Evolutionary conservation across 257 asterid genomes (phyloP).

Genomic region (Linaria vulgaris): DNA sequence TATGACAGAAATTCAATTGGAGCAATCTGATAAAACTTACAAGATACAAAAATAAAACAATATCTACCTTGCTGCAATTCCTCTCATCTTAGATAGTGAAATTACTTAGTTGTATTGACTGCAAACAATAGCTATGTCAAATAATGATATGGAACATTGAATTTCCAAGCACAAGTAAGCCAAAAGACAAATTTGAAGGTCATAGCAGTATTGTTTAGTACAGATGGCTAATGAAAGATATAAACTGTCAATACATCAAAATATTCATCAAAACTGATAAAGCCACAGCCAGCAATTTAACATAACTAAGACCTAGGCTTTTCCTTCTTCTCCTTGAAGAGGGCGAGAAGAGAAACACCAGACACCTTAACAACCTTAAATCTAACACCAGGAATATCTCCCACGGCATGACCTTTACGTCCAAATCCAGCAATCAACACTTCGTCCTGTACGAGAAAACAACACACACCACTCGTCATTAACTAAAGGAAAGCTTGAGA

Average conservation of each 20-base stretch:
- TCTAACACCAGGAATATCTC: slow-evolving; percentile 85
- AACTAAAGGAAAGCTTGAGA: neutral
- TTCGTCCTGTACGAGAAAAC: slow-evolving; percentile 53
- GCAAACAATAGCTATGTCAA: neutral
- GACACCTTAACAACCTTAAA: slow-evolving; percentile 91
- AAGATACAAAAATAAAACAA: too few species aligned
- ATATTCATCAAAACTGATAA: slow-evolving; percentile 15
- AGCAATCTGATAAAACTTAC: too few species aligned
- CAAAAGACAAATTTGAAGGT: neutral
- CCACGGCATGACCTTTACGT: slow-evolving; percentile 81
- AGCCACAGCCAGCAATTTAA: neutral
- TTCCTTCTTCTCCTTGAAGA: slow-evolving; percentile 73
- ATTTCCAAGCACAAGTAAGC: neutral
- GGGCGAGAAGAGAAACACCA: slow-evolving; percentile 72
- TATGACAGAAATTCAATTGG: too few species aligned
- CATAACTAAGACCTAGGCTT: slow-evolving; percentile 59
- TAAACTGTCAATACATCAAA: slow-evolving; percentile 20
- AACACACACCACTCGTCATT: neutral
- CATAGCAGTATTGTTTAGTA: slow-evolving; percentile 22
- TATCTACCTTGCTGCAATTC: too few species aligned
- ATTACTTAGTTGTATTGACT: too few species aligned
- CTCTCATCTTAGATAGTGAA: too few species aligned
- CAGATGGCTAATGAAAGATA: slow-evolving; percentile 21
- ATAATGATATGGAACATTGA: neutral
- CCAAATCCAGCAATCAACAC: slow-evolving; percentile 89